Evolutionary conservation across 257 asterid species (phyloP).

Genomic region (Forsythia suspensa): DNA sequence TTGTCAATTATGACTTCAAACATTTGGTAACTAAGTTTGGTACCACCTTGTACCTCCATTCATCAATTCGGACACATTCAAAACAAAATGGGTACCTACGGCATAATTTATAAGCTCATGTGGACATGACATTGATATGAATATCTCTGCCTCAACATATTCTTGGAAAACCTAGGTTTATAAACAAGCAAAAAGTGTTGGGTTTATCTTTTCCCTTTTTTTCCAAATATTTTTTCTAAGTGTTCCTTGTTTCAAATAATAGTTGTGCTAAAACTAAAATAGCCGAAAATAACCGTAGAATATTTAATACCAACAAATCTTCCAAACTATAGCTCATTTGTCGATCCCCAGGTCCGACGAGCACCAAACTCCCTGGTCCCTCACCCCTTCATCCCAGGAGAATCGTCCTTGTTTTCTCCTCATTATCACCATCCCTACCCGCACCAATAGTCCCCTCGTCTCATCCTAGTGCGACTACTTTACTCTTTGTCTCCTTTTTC

Average conservation of each 20-base stretch:
- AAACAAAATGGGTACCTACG: background rate
- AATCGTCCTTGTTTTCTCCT: no score
- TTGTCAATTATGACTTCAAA: background rate
- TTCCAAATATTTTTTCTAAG: background rate
- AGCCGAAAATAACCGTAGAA: background rate
- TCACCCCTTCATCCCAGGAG: no score
- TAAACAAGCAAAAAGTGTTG: background rate
- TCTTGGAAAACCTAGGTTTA: background rate
- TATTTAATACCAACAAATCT: conserved; percentile 46
- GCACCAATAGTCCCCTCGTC: no score
- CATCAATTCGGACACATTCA: background rate
- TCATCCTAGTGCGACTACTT: no score
- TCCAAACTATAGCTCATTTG: no score
- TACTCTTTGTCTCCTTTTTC: no score
- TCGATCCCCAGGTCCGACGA: no score
- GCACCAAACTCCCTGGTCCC: no score
- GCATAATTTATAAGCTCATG: no score
- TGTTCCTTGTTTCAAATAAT: background rate
- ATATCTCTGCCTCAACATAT: background rate
- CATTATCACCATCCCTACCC: no score
- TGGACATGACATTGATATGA: background rate
- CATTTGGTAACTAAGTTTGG: background rate
- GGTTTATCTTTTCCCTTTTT: background rate
- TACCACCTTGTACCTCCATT: background rate
- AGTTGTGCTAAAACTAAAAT: background rate